Evolutionary conservation across 2,329 filamentous ascomycete genomes (phyloP).

Genomic region (Septoria petroselini): DNA sequence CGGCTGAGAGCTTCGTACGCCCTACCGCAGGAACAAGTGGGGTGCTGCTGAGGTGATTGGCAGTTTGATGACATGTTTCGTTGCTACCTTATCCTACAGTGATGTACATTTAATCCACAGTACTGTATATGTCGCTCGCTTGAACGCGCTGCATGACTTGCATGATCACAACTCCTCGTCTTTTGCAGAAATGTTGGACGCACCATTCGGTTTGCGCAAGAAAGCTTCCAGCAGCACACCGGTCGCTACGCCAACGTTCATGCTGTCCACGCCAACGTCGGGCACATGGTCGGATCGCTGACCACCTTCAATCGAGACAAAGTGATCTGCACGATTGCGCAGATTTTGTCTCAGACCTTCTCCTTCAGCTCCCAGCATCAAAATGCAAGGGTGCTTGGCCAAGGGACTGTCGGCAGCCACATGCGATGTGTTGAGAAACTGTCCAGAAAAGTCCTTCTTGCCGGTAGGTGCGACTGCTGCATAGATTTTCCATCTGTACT

Average conservation of each 20-base stretch:
- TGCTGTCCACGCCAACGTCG: constrained; percentile 69
- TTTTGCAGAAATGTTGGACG: background rate
- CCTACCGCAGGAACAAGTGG: constrained; percentile 1
- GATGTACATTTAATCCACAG: too few species aligned
- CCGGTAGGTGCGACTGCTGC: constrained; percentile 59
- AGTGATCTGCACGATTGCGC: constrained; percentile 62
- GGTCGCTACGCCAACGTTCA: constrained; percentile 90
- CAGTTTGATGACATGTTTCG: background rate
- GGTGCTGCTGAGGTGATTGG: background rate
- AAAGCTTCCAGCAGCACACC: constrained; percentile 72
- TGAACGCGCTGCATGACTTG: background rate
- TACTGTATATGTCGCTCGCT: too few species aligned
- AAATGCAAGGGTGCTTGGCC: constrained; percentile 60
- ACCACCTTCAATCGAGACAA: constrained; percentile 55
- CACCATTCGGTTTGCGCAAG: constrained; percentile 28
- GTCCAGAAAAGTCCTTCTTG: constrained; percentile 8
- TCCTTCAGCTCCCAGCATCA: constrained; percentile 82
- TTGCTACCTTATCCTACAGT: background rate
- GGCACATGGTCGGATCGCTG: constrained; percentile 26
- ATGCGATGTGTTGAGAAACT: constrained; percentile 18
- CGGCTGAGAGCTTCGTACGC: background rate
- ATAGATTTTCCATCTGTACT: constrained; percentile 77
- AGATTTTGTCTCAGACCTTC: constrained; percentile 66
- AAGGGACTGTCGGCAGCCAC: constrained; percentile 30
- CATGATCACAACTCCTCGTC: background rate